Base-by-base conservation (phyloP, 192 early-diverging fungal genomes). In the Diversispora epigaea region DNA sequence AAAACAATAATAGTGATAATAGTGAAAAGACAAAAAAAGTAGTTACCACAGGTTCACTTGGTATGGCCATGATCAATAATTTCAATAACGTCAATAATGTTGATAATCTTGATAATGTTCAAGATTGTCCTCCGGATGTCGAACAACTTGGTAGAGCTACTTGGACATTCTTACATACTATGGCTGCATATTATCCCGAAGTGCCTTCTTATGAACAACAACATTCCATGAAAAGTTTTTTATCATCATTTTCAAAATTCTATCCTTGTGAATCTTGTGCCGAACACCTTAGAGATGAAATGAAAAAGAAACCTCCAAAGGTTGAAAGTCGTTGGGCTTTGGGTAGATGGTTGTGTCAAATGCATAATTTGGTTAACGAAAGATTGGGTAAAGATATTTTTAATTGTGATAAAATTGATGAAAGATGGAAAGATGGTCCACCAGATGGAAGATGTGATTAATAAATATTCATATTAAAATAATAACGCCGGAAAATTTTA, bases 101-200 rank as follows among this genome's bases (percentile, higher is more conserved):
- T 32, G 25, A 32, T 32, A 32, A 32, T 32, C 2, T 32, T 32
- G 25, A 32, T 32, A 32, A 32, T 32, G 25, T 32, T 11, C 65
- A 79, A 58, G 86, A 89, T 56, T 96, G 94, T 77, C 95, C 94
- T 17, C 89, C 94, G 0, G 96, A 99, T 79, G 89, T 89, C 6
- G 82, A 86, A 68, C 84, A 85, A 43, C 90, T 99, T 21, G 97
- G 97, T 25, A 82, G 86, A 4, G 86, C 94, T n/a, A 95, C 95
- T 0, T 99, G 97, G 97, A 98, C 96, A 4, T 95, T 98, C 68
- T 84, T 99, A 62, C 97, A 99, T 80, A 96, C 96, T 0, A 96
- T 96, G 90, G 94, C 95, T 4, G 95, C 96, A 0, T 96, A 99
- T 83, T 99, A 99, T 77, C 96, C 97, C 0, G 89, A 93, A 32